Conservation (phyloP, 2,329 filamentous ascomycete species). For the Periglandula ipomoeae region DNA sequence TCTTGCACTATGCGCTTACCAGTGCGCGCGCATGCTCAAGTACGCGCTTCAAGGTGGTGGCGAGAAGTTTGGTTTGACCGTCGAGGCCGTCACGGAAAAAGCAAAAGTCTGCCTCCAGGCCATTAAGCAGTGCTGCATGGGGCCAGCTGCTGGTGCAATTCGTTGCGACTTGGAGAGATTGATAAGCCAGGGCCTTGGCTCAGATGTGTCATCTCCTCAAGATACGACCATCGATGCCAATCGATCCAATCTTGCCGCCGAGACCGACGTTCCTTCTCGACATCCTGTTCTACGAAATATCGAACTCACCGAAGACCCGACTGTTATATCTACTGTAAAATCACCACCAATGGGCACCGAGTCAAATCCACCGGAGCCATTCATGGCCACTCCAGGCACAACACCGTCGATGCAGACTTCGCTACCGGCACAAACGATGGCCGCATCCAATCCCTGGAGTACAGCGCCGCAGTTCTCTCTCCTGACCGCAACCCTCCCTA, state of each 20-base stretch:
- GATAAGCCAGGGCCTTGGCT: slow-evolving; percentile 34
- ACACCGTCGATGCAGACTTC: not conserved
- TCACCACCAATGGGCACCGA: not conserved
- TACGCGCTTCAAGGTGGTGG: slow-evolving; percentile 38
- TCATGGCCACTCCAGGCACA: slow-evolving; percentile 1
- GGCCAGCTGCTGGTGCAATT: slow-evolving; percentile 39
- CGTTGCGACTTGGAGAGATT: slow-evolving; percentile 41
- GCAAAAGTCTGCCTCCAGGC: slow-evolving; percentile 41
- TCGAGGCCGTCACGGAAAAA: slow-evolving; percentile 38
- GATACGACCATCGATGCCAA: slow-evolving; percentile 5
- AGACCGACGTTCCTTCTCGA: slow-evolving; percentile 10
- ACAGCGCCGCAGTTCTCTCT: not conserved
- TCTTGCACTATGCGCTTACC: slow-evolving; percentile 45
- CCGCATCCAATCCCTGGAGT: slow-evolving; percentile 1
- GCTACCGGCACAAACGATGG: not conserved
- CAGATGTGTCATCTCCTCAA: slow-evolving; percentile 13
- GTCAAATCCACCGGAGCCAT: not conserved
- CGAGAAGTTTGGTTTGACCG: slow-evolving; percentile 32
- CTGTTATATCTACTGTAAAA: slow-evolving; percentile 11
- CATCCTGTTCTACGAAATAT: slow-evolving; percentile 14
- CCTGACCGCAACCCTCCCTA: not conserved
- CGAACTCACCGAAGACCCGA: slow-evolving; percentile 19
- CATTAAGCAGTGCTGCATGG: slow-evolving; percentile 40
- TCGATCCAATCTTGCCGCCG: not conserved
- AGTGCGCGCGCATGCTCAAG: slow-evolving; percentile 44